Evolutionary conservation across 2,329 filamentous ascomycete species (phyloP).

Genomic region (Penicillium janthinellum): DNA sequence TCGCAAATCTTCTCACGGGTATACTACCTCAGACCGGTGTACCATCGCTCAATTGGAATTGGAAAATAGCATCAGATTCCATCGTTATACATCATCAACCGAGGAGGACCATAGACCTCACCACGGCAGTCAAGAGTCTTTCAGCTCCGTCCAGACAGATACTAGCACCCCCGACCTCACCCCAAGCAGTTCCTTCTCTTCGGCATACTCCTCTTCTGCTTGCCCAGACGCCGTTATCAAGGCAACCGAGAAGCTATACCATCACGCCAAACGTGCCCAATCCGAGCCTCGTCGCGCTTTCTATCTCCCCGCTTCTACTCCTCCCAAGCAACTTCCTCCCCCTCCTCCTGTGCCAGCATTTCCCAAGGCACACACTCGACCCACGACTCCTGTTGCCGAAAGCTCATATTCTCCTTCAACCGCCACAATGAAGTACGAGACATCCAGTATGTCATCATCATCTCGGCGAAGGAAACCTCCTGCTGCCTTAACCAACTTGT

Average conservation of each 20-base stretch:
- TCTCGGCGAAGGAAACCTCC: slow-evolving; percentile 36
- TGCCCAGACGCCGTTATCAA: slow-evolving; percentile 33
- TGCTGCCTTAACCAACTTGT: slow-evolving; percentile 34
- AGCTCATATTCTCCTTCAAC: slow-evolving; percentile 28
- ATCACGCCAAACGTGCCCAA: slow-evolving; percentile 25
- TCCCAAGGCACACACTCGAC: slow-evolving; percentile 27
- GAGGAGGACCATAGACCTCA: slow-evolving; percentile 25
- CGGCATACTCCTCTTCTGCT: slow-evolving; percentile 34
- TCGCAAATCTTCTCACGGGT: slow-evolving; percentile 6
- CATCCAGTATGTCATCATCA: slow-evolving; percentile 27
- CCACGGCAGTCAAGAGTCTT: slow-evolving; percentile 38
- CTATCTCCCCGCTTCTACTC: slow-evolving; percentile 29
- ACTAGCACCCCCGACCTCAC: slow-evolving; percentile 39
- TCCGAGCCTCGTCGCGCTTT: slow-evolving; percentile 23
- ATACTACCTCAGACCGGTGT: slow-evolving; percentile 29
- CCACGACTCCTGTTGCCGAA: slow-evolving; percentile 19
- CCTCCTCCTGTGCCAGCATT: slow-evolving; percentile 29
- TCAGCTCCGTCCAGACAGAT: slow-evolving; percentile 37
- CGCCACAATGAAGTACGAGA: slow-evolving; percentile 35
- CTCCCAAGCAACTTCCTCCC: slow-evolving; percentile 26
- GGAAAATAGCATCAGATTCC: slow-evolving; percentile 34
- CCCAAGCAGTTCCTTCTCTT: slow-evolving; percentile 45
- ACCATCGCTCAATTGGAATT: slow-evolving; percentile 36
- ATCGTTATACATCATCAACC: slow-evolving; percentile 28
- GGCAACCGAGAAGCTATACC: slow-evolving; percentile 33